Conservation (phyloP, 148 eudicot genomes). For the Silene conica region DNA sequence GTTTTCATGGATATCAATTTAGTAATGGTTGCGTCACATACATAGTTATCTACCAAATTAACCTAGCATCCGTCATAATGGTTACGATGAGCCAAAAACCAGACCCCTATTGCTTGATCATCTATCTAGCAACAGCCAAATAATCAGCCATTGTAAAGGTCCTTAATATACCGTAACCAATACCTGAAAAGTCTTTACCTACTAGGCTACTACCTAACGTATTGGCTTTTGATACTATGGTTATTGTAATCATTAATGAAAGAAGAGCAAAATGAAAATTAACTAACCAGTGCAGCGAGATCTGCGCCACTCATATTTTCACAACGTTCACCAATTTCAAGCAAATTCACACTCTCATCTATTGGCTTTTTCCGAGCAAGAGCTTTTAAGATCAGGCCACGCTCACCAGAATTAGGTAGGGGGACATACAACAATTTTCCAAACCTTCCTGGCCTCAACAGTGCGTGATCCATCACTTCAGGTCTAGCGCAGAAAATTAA, state of each 20-base stretch:
- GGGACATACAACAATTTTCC: conserved; percentile 69
- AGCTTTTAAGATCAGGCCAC: conserved; percentile 75
- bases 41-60: too few relatives aligned
- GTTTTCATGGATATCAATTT: background rate
- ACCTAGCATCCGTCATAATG: background rate
- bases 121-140: background rate
- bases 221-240: too few relatives aligned
- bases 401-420: conserved; percentile 61
- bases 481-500: conserved; percentile 41
- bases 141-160: background rate
- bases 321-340: conserved; percentile 55
- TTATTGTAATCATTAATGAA: too few relatives aligned
- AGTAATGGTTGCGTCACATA: background rate
- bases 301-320: conserved; percentile 82
- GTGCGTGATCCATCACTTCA: conserved; percentile 73
- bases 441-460: conserved; percentile 75
- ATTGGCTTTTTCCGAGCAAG: conserved; percentile 55
- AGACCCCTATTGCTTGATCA: background rate
- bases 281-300: conserved; percentile 69
- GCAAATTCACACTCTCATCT: conserved; percentile 63
- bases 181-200: background rate
- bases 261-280: background rate
- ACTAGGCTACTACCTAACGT: background rate
- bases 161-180: background rate
- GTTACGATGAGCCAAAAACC: background rate